Base-by-base conservation (phyloP, 805 yeast species). In the Kregervanrija fluxuum region DNA sequence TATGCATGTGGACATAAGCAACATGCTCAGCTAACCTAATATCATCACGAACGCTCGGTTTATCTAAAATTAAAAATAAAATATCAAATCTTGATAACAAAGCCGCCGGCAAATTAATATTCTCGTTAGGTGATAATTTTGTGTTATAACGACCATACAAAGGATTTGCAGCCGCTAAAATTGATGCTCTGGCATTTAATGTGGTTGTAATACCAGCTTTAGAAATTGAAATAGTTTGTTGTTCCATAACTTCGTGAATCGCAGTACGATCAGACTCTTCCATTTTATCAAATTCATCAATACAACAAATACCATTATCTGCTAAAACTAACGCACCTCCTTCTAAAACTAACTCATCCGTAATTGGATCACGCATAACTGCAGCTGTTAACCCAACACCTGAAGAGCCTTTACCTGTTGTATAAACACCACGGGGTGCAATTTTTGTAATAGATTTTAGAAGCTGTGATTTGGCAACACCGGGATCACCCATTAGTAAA, bases 361-460 rank as follows among this genome's bases (percentile, higher is more conserved):
- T 93, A n/a, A 90, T 91, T 2, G 98, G 97, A 64, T 93, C 99
- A 58, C 93, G 79, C 95, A 93, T 89, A 33, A 93, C 99, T 0
- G 99, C 99, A 2, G 99, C 99, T 4, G 99, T 93, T 56, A 93
- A 72, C 69, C 99, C 99, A 38, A 93, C 99, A 46, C 99, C 99
- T 0, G 99, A 93, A 4, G 97, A 89, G 63, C 99, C 99, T 58
- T 95, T 80, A 68, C 99, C 99, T 1, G 99, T 93, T 8, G 99
- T 93, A 65, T 93, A 93, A 30, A 93, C 95, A 41, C 96, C 95
- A 59, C 98, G 76, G 30, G 99, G 99, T 3, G 98, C 93, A 44
- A 93, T 85, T 56, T 90, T 88, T 48, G 88, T 75, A 52, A 93
- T 87, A 32, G 95, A 84, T 62, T 93, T 93, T 51, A 93, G 72